These are phyloP conservation scores for Ascomycota sp. DNA, from an alignment of 2,329 filamentous ascomycete species.

Conservation along the genomic window DNA sequence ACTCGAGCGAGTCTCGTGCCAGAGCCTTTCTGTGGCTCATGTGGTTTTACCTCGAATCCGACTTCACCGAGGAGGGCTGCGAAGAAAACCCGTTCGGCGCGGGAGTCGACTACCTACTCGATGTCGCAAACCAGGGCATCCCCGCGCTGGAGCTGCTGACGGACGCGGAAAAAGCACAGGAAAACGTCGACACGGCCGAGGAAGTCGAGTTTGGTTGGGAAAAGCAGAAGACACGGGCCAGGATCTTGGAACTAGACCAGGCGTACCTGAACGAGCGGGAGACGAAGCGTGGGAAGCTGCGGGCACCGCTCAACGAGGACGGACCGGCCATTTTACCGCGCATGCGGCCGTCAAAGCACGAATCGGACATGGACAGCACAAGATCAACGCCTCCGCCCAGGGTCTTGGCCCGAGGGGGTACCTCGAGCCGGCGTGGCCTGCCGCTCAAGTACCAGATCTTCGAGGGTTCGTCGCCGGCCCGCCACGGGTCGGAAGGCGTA, in stretches of 20 bases:
- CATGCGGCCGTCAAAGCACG: constrained; percentile 42
- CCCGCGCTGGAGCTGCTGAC: constrained; percentile 46
- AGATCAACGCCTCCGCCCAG: constrained; percentile 21
- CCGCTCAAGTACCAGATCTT: constrained; percentile 38
- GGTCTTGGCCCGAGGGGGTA: constrained; percentile 7
- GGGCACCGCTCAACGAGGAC: constrained; percentile 24
- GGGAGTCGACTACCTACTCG: constrained; percentile 43
- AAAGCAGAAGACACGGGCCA: constrained; percentile 55
- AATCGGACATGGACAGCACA: constrained; percentile 24
- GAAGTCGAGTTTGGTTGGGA: constrained; percentile 50
- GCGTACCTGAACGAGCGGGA: constrained; percentile 43
- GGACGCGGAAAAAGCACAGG: constrained; percentile 39
- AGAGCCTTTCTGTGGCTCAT: constrained; percentile 90
- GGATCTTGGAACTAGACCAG: constrained; percentile 58
- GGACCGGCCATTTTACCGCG: constrained; percentile 39
- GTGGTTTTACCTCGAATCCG: constrained; percentile 97
- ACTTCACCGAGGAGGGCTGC: constrained; percentile 76
- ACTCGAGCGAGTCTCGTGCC: constrained; percentile 66
- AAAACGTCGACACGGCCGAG: constrained; percentile 55
- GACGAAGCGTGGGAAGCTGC: constrained; percentile 30
- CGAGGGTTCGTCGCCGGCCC: constrained; percentile 39
- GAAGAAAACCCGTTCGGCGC: constrained; percentile 77
- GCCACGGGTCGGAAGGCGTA: constrained; percentile 32
- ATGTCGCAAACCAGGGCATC: constrained; percentile 48
- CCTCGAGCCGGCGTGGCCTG: constrained; percentile 6